Evolutionary conservation across 164 flowering plant species (phyloP).

Genomic region (Dillenia suffruticosa): DNA sequence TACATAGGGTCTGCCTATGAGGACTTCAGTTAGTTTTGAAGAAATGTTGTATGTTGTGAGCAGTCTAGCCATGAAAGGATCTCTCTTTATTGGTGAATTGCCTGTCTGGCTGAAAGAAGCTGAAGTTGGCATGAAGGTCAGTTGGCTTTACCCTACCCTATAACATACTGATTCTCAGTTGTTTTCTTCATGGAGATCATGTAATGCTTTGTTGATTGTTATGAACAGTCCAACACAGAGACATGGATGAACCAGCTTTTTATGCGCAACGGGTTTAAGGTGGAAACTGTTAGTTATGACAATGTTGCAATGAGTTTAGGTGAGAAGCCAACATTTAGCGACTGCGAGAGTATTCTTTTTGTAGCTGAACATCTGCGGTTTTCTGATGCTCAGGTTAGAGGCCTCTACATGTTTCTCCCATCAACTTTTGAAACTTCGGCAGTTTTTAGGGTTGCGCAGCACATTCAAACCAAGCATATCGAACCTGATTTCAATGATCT

Average conservation of each 20-base stretch:
- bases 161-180: not conserved
- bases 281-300: constrained; percentile 34
- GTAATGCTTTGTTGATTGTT: constrained; percentile 2
- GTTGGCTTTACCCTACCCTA: constrained; percentile 3
- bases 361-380: constrained; percentile 74
- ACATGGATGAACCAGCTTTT: constrained; percentile 68
- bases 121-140: constrained; percentile 42
- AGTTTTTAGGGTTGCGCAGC: not conserved
- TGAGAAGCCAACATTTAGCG: constrained; percentile 25
- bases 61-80: constrained; percentile 65
- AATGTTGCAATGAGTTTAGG: constrained; percentile 41
- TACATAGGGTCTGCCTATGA: constrained; percentile 69
- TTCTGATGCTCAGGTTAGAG: constrained; percentile 80
- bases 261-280: constrained; percentile 63
- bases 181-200: not conserved
- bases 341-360: constrained; percentile 45
- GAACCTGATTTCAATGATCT: too few species aligned
- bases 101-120: constrained; percentile 59
- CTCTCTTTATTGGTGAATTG: constrained; percentile 68
- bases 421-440: not conserved
- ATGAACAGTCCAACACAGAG: constrained; percentile 28
- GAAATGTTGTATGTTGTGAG: constrained; percentile 49
- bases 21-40: constrained; percentile 50
- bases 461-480: too few species aligned
- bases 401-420: too few species aligned